A percentile compares a stretch with the other conserved stretches of the same genome.
These are phyloP conservation scores for Diplodia intermedia DNA, from an alignment of 2,329 filamentous ascomycete genomes.

Conservation along the genomic window DNA sequence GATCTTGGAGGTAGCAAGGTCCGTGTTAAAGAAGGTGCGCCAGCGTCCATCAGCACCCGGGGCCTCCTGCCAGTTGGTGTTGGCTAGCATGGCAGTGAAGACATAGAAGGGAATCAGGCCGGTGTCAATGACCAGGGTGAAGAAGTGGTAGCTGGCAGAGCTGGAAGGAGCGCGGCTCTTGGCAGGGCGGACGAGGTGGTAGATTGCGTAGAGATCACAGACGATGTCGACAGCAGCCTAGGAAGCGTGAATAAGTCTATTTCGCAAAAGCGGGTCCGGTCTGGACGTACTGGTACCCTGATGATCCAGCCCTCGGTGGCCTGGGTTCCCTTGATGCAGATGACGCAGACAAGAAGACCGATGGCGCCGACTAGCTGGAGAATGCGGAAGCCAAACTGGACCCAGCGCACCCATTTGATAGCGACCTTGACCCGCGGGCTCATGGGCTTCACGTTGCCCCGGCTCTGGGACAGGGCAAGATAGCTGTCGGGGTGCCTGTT, in stretches of 20 bases:
- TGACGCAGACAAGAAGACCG: constrained; percentile 75
- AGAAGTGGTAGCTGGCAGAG: constrained; percentile 87
- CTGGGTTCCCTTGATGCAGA: constrained; percentile 75
- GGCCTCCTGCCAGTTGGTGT: constrained; percentile 59
- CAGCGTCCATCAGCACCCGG: constrained; percentile 62
- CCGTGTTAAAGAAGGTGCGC: constrained; percentile 70
- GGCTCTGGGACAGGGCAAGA: constrained; percentile 67
- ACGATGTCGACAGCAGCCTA: constrained; percentile 78
- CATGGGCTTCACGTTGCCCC: constrained; percentile 69
- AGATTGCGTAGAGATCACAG: constrained; percentile 78
- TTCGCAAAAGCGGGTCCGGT: too few species aligned
- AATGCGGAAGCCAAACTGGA: constrained; percentile 73
- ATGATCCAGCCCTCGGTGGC: constrained; percentile 74
- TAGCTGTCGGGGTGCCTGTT: constrained; percentile 85
- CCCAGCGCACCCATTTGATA: constrained; percentile 71
- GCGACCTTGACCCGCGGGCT: constrained; percentile 71
- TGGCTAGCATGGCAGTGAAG: constrained; percentile 63
- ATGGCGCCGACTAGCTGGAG: constrained; percentile 72
- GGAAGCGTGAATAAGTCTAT: not conserved
- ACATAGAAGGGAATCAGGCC: constrained; percentile 68
- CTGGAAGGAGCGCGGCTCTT: constrained; percentile 77
- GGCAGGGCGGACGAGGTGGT: constrained; percentile 76
- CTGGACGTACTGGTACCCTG: constrained; percentile 71
- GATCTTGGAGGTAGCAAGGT: constrained; percentile 64
- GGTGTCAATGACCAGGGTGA: constrained; percentile 76